Evolutionary conservation across 495 filamentous ascomycete species (phyloP).

Genomic region (Xylaria curta): DNA sequence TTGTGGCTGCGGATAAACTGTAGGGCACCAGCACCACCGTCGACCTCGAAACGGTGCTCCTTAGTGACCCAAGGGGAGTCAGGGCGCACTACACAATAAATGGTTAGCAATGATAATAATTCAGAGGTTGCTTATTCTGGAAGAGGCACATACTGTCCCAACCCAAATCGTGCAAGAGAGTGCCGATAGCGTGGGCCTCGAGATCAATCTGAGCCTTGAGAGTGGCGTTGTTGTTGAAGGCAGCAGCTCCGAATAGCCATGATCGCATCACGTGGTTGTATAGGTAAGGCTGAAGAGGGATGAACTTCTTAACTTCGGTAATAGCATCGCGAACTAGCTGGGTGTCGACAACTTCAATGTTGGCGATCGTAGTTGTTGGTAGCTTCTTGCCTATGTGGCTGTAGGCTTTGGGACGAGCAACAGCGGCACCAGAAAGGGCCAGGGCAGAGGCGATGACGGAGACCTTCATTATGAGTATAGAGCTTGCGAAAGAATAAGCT

Average conservation of each 20-base stretch:
- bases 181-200: constrained; percentile 53
- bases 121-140: constrained; percentile 25
- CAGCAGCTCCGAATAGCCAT: constrained; percentile 39
- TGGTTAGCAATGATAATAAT: constrained; percentile 44
- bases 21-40: constrained; percentile 56
- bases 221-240: constrained; percentile 39
- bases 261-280: constrained; percentile 41
- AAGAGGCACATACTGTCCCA: constrained; percentile 41
- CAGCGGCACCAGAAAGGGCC: constrained; percentile 21
- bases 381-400: constrained; percentile 22
- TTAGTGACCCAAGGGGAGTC: constrained; percentile 36
- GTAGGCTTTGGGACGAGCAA: constrained; percentile 9
- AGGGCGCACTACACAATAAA: constrained; percentile 19
- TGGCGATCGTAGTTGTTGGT: constrained; percentile 24
- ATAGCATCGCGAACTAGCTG: constrained; percentile 21
- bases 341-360: constrained; percentile 27
- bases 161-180: constrained; percentile 60
- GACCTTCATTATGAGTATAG: constrained; percentile 23
- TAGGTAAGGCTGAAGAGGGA: constrained; percentile 31
- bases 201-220: constrained; percentile 41
- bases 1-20: constrained; percentile 47
- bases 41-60: constrained; percentile 63
- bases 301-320: constrained; percentile 25
- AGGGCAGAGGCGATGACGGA: constrained; percentile 18
- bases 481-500: not conserved